Percentiles rank a stretch among this genome's conserved stretches.
phyloP scores from a whole-genome alignment of 352 stramenopile species.

The Globisporangium orthogonon region DNA sequence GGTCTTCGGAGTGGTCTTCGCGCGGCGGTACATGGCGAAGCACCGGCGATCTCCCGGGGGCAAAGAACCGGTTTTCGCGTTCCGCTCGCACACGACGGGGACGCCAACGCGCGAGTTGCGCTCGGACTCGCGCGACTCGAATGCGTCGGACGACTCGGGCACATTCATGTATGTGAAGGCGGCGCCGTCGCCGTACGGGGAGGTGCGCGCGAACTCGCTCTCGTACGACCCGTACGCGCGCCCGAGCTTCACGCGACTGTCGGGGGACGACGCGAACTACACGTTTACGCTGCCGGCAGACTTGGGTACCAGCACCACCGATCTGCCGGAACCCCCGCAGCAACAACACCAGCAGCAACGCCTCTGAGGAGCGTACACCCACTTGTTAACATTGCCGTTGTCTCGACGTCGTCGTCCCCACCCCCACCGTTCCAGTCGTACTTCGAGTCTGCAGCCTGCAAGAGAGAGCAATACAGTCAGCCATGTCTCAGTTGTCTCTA shows the following conservation, averaged over 20 bases:
- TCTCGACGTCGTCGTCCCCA: too few species aligned
- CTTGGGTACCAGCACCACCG: too few species aligned
- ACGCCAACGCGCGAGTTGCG: constrained; percentile 26
- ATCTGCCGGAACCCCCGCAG: too few species aligned
- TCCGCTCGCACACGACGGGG: constrained; percentile 27
- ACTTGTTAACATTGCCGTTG: too few species aligned
- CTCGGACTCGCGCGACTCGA: constrained; percentile 29
- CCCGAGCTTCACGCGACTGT: constrained; percentile 21
- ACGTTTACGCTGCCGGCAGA: constrained; percentile 34
- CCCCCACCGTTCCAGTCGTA: too few species aligned
- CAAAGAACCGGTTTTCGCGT: constrained; percentile 37
- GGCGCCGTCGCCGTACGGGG: constrained; percentile 26
- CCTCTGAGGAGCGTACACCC: too few species aligned
- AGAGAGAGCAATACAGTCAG: too few species aligned
- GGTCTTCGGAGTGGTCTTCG: constrained; percentile 18
- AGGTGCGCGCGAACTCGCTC: constrained; percentile 28
- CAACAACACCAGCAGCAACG: too few species aligned
- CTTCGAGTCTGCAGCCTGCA: too few species aligned
- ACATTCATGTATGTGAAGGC: constrained; percentile 52
- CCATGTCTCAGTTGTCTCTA: too few species aligned
- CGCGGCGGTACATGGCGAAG: constrained; percentile 16
- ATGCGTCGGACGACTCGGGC: constrained; percentile 32
- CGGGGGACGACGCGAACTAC: constrained; percentile 22
- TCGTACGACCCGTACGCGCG: constrained; percentile 48
- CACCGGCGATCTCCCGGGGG: not conserved